Base-by-base conservation (phyloP, 352 stramenopile genomes). In the Phytophthora fragariaefolia region DNA sequence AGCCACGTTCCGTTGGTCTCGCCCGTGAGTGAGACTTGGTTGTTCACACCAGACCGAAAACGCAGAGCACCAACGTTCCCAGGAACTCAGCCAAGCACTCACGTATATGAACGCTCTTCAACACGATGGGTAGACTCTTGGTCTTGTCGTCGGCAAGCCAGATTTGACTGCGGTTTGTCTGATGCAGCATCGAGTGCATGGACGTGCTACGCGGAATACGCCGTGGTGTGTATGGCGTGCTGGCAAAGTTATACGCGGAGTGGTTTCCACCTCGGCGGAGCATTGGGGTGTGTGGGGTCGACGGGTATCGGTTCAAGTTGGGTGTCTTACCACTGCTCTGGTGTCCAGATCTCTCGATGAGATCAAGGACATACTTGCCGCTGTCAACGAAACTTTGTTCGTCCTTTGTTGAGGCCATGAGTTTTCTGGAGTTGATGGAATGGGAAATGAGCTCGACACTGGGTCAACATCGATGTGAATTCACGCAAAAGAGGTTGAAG, bases 41-140 rank as follows among this genome's bases (percentile, higher is more conserved):
- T 76, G 58, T 82, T 83, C n/a, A 85, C 80, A 28, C 76, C 80
- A 79, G 49, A 18, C 80, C 80, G 56, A 89, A 89, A 18, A 52
- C 47, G 60, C 80, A 67, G 20, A 89, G 65, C 45, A 86, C 64
- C 30, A 87, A 76, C 1, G 76, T 84, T n/a, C 73, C 76, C 28
- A 89, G 63, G 53, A 82, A 82, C 62, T 87, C 80, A 22, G 69
- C 78, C 12, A 87, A 34, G 42, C 80, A 87, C 55, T 89, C 76
- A 8, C 80, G 80, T 1, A 83, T 7, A 34, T 85, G 70, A 4
- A 76, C 58, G 30, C 69, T 76, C 24, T 66, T 66, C 7, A 67
- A 53, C 5, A 77, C 46, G 30, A 81, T 68, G 10, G 68, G 68
- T 12, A 76, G 42, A 17, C 49, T 73, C 34, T 42, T 56, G 12